Base-by-base conservation (phyloP, 2,329 filamentous ascomycete species). In the Aspergillus intermedius region DNA sequence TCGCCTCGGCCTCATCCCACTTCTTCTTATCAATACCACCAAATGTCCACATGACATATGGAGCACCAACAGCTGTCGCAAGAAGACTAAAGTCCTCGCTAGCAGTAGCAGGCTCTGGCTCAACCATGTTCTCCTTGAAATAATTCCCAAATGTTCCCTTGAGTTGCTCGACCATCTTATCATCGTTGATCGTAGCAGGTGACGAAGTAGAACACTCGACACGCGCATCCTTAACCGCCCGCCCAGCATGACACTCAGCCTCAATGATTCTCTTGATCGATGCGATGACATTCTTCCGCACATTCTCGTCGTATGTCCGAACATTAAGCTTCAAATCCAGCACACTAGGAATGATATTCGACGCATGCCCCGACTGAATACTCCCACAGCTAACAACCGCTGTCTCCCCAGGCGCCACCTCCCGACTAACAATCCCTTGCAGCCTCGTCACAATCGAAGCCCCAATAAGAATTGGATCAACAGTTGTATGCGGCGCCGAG, bases 21-120 rank as follows among this genome's bases (percentile, higher is more conserved):
- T 66, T 52, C 50, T 70, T 64, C 1, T 65, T 61, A 48, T 78
- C 75, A 9, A 72, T 70, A 0, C 79, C 78, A 1, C 80, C 80
- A 60, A 77, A 81, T 54, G 74, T 65, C 66, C 77, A 82, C 60
- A 80, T 81, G 41, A 70, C 72, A 56, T 72, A 75, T 7, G 79
- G 79, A 43, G 66, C 67, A 2, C 70, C 71, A 42, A 76, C 72
- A 28, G 67, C 67, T 0, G 73, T 77, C 1, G 77, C 80, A 37
- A 84, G 58, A 37, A 77, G 72, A 0, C 73, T 68, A 54, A 83
- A 82, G 53, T 84, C 81, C 57, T 84, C 81, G 47, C 74, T 78
- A 0, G 72, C 76, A 3, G 68, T 63, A 0, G 76, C 54, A 0
- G 69, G 65, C n/a, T 70, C 60, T 13, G 70, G 68, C 10, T 76